These are phyloP conservation scores for Nakazawaea laoshanensis DNA, from an alignment of 805 yeast species.

Conservation along the genomic window DNA sequence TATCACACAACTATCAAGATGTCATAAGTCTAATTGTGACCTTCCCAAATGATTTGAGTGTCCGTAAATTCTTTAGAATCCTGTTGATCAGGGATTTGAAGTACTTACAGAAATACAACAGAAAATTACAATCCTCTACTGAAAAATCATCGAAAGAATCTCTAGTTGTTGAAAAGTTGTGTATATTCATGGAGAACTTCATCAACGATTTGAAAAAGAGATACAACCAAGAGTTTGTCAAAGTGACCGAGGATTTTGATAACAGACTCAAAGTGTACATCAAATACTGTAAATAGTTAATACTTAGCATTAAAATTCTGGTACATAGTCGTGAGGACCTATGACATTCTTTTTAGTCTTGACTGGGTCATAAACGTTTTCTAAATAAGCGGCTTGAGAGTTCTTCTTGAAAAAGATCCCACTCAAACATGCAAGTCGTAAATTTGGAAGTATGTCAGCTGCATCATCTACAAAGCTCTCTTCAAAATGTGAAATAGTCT, in stretches of 20 bases:
- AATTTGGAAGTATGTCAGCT: slow-evolving; percentile 22
- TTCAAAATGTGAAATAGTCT: slow-evolving; percentile 39
- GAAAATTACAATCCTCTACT: background rate
- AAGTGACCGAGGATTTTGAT: background rate
- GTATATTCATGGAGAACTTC: slow-evolving; percentile 3
- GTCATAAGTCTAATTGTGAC: slow-evolving; percentile 3
- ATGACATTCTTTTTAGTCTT: slow-evolving; percentile 5
- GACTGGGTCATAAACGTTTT: slow-evolving; percentile 13
- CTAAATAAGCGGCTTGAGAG: background rate
- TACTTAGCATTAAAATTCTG: background rate
- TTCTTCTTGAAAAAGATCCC: slow-evolving; percentile 31
- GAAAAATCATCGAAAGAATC: slow-evolving; percentile 2
- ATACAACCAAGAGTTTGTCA: background rate
- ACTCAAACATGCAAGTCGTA: slow-evolving; percentile 25
- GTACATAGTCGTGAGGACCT: slow-evolving; percentile 10
- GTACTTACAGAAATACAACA: slow-evolving; percentile 2
- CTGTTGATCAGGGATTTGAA: slow-evolving; percentile 4
- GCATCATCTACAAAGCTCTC: slow-evolving; percentile 29
- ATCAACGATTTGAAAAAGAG: background rate
- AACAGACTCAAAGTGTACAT: background rate
- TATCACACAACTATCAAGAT: slow-evolving; percentile 4
- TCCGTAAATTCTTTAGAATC: slow-evolving; percentile 2
- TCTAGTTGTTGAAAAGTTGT: slow-evolving; percentile 7
- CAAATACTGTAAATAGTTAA: slow-evolving; percentile 3
- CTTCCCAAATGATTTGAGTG: slow-evolving; percentile 1